These are phyloP conservation scores for Calonectria pteridis DNA, from an alignment of 2,329 filamentous ascomycete species.

Conservation along the genomic window DNA sequence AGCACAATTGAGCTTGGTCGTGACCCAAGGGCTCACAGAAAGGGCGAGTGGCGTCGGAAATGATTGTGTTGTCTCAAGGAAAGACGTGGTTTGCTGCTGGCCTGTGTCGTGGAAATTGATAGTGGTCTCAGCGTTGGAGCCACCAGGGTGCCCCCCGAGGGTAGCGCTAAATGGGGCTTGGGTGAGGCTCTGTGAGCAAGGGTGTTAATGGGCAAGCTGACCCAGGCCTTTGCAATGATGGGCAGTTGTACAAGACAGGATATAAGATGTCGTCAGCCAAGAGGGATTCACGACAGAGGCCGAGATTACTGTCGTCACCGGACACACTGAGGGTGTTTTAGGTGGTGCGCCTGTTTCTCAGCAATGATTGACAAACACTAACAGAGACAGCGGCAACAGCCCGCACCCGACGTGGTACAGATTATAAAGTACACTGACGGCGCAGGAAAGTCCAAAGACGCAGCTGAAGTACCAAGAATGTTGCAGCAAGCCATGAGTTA, in stretches of 20 bases:
- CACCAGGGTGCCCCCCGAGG: background rate
- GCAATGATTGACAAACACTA: background rate
- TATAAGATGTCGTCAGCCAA: slow-evolving; percentile 7
- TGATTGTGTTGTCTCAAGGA: background rate
- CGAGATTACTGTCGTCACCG: background rate
- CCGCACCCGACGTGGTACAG: background rate
- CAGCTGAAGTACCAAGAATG: background rate
- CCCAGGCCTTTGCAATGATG: background rate
- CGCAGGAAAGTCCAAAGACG: background rate
- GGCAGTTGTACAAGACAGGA: background rate
- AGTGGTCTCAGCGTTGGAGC: slow-evolving; percentile 14
- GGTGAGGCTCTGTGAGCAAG: slow-evolving; percentile 1
- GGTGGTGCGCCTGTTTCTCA: background rate
- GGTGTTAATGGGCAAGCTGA: background rate
- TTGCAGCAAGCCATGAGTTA: background rate
- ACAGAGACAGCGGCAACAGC: background rate
- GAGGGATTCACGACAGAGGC: background rate
- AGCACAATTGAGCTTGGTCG: background rate
- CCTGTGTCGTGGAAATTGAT: background rate
- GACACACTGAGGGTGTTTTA: no score
- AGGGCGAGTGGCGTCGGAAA: background rate
- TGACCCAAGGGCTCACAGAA: background rate
- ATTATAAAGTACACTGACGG: background rate
- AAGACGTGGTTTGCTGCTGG: background rate
- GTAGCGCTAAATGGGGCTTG: background rate